Percentiles rank a stretch among this genome's conserved stretches.
These are phyloP conservation scores for Closterium sp. DNA, from an alignment of 139 green algal species.

Conservation along the genomic window DNA sequence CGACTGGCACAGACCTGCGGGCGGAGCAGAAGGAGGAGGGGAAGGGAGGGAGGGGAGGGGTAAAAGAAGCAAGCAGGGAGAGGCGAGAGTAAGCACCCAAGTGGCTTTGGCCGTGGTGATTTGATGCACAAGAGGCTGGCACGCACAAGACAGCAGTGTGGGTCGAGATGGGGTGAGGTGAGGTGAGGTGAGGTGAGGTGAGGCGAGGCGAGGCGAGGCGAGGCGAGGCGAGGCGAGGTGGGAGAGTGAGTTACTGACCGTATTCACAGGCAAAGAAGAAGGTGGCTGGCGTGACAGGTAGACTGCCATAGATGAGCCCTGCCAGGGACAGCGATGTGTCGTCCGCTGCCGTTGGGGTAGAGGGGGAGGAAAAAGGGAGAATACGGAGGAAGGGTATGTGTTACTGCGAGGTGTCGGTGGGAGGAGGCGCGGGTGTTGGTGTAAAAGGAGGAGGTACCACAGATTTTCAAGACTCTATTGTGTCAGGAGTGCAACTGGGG, in stretches of 20 bases:
- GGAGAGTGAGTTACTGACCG: background rate
- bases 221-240: background rate
- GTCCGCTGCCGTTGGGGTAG: background rate
- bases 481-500: too few species aligned
- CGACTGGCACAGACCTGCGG: background rate
- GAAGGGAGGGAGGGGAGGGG: background rate
- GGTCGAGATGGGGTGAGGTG: background rate
- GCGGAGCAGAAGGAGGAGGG: background rate
- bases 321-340: background rate
- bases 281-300: slow-evolving; percentile 10
- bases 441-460: background rate
- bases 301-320: slow-evolving; percentile 13
- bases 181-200: background rate
- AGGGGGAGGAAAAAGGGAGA: background rate
- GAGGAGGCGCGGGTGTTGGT: too few species aligned
- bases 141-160: background rate
- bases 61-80: background rate
- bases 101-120: too few species aligned
- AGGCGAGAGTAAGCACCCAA: too few species aligned
- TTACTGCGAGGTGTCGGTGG: too few species aligned
- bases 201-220: background rate
- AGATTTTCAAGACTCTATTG: too few species aligned
- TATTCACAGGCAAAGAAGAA: slow-evolving; percentile 38
- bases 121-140: too few species aligned
- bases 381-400: too few species aligned